Conservation (phyloP, 148 eudicot species). For the Diospyros lotus region DNA sequence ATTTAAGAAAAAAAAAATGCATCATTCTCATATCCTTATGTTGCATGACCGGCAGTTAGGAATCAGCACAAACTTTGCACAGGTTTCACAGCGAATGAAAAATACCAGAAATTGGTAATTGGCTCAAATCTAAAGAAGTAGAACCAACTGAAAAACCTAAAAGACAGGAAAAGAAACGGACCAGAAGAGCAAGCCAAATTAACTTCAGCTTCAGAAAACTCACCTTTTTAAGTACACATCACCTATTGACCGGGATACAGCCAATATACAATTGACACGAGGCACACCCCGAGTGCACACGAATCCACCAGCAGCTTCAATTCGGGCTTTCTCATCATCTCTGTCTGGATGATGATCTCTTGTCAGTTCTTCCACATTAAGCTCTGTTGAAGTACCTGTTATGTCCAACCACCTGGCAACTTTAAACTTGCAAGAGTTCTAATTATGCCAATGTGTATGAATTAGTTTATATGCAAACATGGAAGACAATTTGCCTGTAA, state of each 20-base stretch:
- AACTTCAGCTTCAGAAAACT: background rate
- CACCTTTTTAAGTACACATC: constrained; percentile 29
- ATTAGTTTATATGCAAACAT: background rate
- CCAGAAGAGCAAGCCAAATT: background rate
- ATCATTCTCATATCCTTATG: background rate
- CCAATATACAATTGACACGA: constrained; percentile 53
- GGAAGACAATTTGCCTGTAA: background rate
- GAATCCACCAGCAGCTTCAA: constrained; percentile 78
- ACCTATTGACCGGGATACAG: constrained; percentile 47
- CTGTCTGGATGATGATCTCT: constrained; percentile 82
- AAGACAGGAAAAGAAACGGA: background rate
- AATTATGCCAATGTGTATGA: background rate
- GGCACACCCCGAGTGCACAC: constrained; percentile 39
- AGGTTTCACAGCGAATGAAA: background rate
- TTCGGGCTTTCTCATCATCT: constrained; percentile 74
- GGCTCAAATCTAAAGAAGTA: background rate
- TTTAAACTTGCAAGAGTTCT: background rate
- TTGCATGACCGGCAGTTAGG: background rate
- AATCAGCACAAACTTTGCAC: background rate
- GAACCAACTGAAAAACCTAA: background rate
- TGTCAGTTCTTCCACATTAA: constrained; percentile 61
- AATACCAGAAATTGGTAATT: background rate
- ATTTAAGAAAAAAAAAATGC: background rate
- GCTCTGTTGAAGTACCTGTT: constrained; percentile 23
- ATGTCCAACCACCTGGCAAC: background rate